These are phyloP conservation scores for Solanum bukasovii DNA, from an alignment of 257 asterid genomes.

Conservation along the genomic window DNA sequence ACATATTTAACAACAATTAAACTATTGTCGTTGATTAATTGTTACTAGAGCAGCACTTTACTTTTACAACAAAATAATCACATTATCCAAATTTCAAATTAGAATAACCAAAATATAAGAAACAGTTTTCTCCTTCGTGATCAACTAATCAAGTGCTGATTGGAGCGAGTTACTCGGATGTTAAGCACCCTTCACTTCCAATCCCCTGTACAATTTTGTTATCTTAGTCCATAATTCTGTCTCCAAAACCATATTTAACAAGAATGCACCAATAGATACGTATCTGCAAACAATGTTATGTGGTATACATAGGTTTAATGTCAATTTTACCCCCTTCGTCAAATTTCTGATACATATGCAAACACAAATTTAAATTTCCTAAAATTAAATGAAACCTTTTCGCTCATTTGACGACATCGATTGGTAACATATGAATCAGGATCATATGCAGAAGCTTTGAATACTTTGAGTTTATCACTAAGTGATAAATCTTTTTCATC, in stretches of 20 bases:
- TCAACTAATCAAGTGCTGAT: not conserved
- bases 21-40: too few species aligned
- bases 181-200: not conserved
- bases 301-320: not conserved
- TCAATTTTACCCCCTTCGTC: not conserved
- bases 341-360: not conserved
- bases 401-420: constrained; percentile 58
- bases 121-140: not conserved
- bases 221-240: not conserved
- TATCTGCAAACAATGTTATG: not conserved
- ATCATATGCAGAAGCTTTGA: constrained; percentile 55
- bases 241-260: not conserved
- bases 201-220: too few species aligned
- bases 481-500: constrained; percentile 50
- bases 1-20: not conserved
- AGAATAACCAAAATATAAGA: not conserved
- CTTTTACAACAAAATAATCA: not conserved
- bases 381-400: constrained; percentile 34
- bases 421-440: constrained; percentile 44
- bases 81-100: not conserved
- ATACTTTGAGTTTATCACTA: constrained; percentile 61
- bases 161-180: not conserved
- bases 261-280: not conserved
- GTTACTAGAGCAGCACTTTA: not conserved
- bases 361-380: not conserved